These are phyloP conservation scores for Mercurialis annua DNA, from an alignment of 345 rosid species.

Conservation along the genomic window DNA sequence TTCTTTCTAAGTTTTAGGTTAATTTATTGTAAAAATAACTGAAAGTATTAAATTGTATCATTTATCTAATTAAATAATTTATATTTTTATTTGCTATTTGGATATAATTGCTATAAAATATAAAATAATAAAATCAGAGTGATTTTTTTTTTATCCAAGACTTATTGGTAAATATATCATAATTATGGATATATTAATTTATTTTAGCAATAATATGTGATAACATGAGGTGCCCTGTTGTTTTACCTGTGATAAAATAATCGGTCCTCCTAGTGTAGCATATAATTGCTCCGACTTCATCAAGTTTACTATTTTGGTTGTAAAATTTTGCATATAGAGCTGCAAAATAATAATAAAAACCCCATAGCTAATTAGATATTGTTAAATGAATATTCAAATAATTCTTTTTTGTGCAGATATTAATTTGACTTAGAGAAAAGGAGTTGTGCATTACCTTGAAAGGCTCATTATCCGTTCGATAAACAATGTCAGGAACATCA, in stretches of 20 bases:
- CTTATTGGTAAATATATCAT: too few relatives aligned
- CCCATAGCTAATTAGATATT: neutral
- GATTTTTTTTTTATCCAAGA: too few relatives aligned
- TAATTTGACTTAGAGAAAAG: too few relatives aligned
- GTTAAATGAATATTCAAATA: neutral
- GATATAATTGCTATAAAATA: too few relatives aligned
- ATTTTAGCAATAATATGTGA: neutral
- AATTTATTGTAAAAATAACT: too few relatives aligned
- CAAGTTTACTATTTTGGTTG: conserved; percentile 52
- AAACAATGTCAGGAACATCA: conserved; percentile 23
- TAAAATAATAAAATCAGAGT: too few relatives aligned
- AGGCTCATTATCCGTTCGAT: conserved; percentile 21
- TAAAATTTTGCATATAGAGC: conserved; percentile 63
- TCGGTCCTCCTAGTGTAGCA: conserved; percentile 91
- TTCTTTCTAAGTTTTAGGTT: too few relatives aligned
- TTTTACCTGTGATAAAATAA: conserved; percentile 64
- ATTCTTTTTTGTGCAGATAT: too few relatives aligned
- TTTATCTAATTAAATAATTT: too few relatives aligned
- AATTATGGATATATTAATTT: too few relatives aligned
- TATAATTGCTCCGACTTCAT: conserved; percentile 61
- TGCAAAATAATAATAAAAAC: conserved; percentile 18
- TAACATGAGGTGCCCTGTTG: neutral
- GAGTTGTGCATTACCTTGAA: conserved; percentile 15
- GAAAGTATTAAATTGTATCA: too few relatives aligned
- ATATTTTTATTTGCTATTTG: too few relatives aligned